Evolutionary conservation across 2,329 filamentous ascomycete genomes (phyloP).

Genomic region (Penicillium brevicompactum): DNA sequence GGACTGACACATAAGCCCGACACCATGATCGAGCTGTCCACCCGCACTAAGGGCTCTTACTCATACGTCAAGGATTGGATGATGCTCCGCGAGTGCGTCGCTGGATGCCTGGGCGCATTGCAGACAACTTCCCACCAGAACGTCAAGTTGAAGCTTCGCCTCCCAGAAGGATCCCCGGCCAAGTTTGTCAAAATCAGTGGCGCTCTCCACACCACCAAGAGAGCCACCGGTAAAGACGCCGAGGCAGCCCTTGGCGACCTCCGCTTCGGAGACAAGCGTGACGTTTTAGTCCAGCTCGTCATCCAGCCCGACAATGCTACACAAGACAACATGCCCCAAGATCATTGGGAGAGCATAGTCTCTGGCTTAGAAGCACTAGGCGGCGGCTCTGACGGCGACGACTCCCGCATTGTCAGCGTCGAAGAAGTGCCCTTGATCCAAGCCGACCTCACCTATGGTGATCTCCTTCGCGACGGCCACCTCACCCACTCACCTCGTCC

Average conservation of each 20-base stretch:
- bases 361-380: slow-evolving; percentile 92
- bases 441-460: slow-evolving; percentile 89
- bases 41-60: slow-evolving; percentile 92
- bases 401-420: slow-evolving; percentile 78
- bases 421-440: slow-evolving; percentile 95
- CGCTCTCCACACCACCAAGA: slow-evolving; percentile 92
- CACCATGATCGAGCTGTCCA: slow-evolving; percentile 97
- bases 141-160: slow-evolving; percentile 88
- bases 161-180: slow-evolving; percentile 94
- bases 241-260: slow-evolving; percentile 91
- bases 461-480: slow-evolving; percentile 86
- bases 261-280: slow-evolving; percentile 91
- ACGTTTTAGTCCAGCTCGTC: slow-evolving; percentile 90
- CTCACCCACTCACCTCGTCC: slow-evolving; percentile 84
- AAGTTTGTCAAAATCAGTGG: slow-evolving; percentile 99
- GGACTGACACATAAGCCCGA: slow-evolving; percentile 98
- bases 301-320: slow-evolving; percentile 82
- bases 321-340: slow-evolving; percentile 84
- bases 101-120: slow-evolving; percentile 86
- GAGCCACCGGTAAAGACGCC: slow-evolving; percentile 89
- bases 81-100: slow-evolving; percentile 97
- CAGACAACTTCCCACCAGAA: slow-evolving; percentile 98
- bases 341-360: slow-evolving; percentile 96
- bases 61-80: slow-evolving; percentile 99
- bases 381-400: slow-evolving; percentile 82